Conservation (phyloP, 1,284 basidiomycete species). For the Papiliotrema nemorosa region DNA sequence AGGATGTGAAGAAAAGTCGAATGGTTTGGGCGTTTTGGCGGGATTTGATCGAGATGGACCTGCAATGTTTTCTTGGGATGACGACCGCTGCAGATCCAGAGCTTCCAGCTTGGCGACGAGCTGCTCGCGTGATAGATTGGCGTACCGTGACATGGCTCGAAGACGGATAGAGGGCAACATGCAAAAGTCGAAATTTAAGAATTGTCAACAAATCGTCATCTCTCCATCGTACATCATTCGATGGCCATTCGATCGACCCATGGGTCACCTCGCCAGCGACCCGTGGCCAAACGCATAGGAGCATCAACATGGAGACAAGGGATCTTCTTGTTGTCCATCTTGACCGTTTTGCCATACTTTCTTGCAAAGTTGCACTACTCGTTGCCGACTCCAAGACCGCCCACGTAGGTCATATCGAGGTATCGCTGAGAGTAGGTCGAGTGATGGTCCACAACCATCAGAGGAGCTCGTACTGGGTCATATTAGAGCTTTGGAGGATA, state of each 20-base stretch:
- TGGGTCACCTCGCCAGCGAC: too few species aligned
- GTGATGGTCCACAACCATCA: constrained; percentile 33
- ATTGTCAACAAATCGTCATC: not conserved
- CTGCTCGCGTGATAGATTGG: constrained; percentile 53
- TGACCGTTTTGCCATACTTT: constrained; percentile 31
- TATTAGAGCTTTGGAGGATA: constrained; percentile 58
- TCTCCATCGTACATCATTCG: not conserved
- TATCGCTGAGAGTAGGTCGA: constrained; percentile 18
- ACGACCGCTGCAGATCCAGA: constrained; percentile 50
- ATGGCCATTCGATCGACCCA: too few species aligned
- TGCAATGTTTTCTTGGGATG: constrained; percentile 1
- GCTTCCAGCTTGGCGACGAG: constrained; percentile 61
- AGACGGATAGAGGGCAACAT: too few species aligned
- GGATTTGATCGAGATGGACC: constrained; percentile 9
- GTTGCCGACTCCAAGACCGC: constrained; percentile 30
- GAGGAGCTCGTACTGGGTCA: constrained; percentile 42
- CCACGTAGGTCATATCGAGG: constrained; percentile 14
- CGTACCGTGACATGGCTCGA: constrained; percentile 13
- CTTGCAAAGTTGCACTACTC: constrained; percentile 34
- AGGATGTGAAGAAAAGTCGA: constrained; percentile 64
- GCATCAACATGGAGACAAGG: not conserved
- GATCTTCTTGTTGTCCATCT: constrained; percentile 23
- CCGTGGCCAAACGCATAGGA: too few species aligned
- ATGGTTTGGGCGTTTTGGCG: constrained; percentile 18
- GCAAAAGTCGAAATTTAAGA: not conserved